Percentiles rank a stretch among this genome's conserved stretches.
These are phyloP conservation scores for Sphaerulina vaccinii DNA, from an alignment of 2,329 filamentous ascomycete species.

Conservation along the genomic window DNA sequence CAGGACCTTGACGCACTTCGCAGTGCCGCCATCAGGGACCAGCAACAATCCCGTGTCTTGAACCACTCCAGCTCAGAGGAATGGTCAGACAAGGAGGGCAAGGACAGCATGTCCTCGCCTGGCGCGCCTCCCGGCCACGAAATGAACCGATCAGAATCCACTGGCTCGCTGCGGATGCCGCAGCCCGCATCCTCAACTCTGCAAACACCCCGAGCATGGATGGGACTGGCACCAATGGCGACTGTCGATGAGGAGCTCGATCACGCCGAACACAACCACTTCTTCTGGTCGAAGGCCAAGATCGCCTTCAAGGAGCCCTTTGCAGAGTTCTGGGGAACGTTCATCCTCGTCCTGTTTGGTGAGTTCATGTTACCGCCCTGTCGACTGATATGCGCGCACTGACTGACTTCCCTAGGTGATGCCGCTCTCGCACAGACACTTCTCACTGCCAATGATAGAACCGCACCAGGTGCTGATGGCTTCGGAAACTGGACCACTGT, in stretches of 20 bases:
- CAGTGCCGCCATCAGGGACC: conserved; percentile 8
- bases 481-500: conserved; percentile 46
- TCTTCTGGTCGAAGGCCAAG: conserved; percentile 45
- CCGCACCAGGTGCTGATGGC: conserved; percentile 44
- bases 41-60: conserved; percentile 2
- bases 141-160: neutral
- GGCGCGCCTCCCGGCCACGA: conserved; percentile 5
- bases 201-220: conserved; percentile 20
- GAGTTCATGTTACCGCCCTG: neutral
- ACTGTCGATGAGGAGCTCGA: conserved; percentile 45
- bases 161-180: neutral
- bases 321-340: conserved; percentile 46
- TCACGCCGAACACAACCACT: conserved; percentile 36
- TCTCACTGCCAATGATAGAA: conserved; percentile 38
- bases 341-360: conserved; percentile 45
- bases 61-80: conserved; percentile 18
- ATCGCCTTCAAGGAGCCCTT: conserved; percentile 45
- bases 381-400: neutral
- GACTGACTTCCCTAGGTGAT: conserved; percentile 34
- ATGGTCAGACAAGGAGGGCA: conserved; percentile 19
- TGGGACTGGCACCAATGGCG: conserved; percentile 44
- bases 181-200: conserved; percentile 6
- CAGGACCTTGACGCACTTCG: conserved; percentile 14
- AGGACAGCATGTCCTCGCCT: conserved; percentile 16
- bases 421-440: conserved; percentile 46